A percentile compares a stretch with the other conserved stretches of the same genome.
phyloP scores from a whole-genome alignment of 306 rosid genomes.

The Cotoneaster glaucophyllus region DNA sequence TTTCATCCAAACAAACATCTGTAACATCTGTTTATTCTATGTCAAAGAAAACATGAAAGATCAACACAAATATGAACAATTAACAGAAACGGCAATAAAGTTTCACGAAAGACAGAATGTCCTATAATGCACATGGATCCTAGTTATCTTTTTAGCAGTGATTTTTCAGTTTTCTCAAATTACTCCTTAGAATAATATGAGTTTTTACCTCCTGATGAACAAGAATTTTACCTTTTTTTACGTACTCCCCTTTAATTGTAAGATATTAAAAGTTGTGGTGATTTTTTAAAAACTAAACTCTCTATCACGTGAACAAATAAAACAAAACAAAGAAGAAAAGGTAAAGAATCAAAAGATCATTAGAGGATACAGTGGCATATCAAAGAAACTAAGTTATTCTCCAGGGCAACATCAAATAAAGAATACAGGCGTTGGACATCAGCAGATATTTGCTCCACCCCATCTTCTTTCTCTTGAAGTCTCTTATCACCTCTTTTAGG shows the following conservation, averaged over 20 bases:
- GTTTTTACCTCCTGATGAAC: not conserved
- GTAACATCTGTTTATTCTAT: conserved; percentile 66
- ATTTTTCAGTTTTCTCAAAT: not conserved
- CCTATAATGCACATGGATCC: not conserved
- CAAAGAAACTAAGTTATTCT: conserved; percentile 80
- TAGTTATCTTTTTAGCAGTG: not conserved
- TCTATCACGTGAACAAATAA: not conserved
- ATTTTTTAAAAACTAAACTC: not conserved
- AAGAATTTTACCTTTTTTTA: not conserved
- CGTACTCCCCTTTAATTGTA: not conserved
- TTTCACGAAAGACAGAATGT: not conserved
- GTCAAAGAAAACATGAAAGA: conserved; percentile 49
- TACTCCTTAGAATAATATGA: not conserved
- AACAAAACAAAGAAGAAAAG: not conserved
- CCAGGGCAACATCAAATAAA: conserved; percentile 91
- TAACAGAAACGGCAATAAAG: not conserved
- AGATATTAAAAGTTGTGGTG: not conserved
- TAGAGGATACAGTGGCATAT: conserved; percentile 93
- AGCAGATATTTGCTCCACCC: conserved; percentile 56
- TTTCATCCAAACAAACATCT: conserved; percentile 97
- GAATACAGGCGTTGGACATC: conserved; percentile 86
- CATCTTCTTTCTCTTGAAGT: conserved; percentile 69
- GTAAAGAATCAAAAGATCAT: not conserved
- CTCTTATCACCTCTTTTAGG: conserved; percentile 74
- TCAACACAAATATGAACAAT: not conserved